Evolutionary conservation across 371 early-diverging fungal genomes (phyloP), one percentile per base, ranked within the genome.

Genomic region (Phascolomyces articulosus): DNA sequence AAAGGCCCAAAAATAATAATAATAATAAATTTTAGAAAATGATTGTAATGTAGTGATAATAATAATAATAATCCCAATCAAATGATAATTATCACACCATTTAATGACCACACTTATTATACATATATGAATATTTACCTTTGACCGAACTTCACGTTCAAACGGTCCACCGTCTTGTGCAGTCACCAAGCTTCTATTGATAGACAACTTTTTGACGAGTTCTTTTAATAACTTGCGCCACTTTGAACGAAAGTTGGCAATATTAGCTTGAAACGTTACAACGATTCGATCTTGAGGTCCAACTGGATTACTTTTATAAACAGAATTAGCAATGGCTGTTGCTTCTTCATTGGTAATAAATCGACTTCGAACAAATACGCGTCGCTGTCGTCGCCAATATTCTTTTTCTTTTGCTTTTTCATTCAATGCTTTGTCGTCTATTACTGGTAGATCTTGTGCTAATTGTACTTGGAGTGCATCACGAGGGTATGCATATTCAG

Each of bases 341-440:
- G 69, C 78, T 54, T 78, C 78, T 40, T 74, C 73, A 44, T 73
- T 62, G 24, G 67, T 72, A 24, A 78, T 61, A 57, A 66, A 78
- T 62, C 78, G 69, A 44, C 71, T 78, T 23, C 72, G 70, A 21
- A 72, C 67, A 68, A 78, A 78, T 13, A 71, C 66, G 18, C 78
- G 78, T 31, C 73, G 66, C 38, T 78, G 78, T 26, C 75, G 64
- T 34, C 78, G 70, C 70, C 73, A 72, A 31, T 71, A 78, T 40
- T 74, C 74, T 27, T 67, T 70, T 38, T 74, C 72, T 44, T 68
- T 67, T 2, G 68, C 69, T 58, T 71, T 73, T 9, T 40, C 62
- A 26, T 57, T 51, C 49, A 67, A n/a, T 21, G 21, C 40, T 8
- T 40, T 55, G n/a, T 62, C 63, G 55, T 68, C 64, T 55, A 51